These are phyloP conservation scores for Begonia fuchsioides DNA, from an alignment of 306 rosid species.

Conservation along the genomic window DNA sequence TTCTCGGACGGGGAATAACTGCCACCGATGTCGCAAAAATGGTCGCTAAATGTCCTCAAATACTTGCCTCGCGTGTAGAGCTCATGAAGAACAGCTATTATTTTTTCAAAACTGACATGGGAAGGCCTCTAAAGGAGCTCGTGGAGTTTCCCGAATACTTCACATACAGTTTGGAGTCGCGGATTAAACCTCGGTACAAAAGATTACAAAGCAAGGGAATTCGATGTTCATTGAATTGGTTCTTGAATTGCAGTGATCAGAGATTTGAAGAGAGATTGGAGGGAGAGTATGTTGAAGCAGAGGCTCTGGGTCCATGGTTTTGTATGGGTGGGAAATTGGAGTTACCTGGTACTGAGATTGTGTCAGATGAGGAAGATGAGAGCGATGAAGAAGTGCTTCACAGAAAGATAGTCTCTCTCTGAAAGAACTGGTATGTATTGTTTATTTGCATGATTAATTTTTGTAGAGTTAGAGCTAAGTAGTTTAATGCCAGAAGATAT, in stretches of 20 bases:
- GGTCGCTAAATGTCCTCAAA: slow-evolving; percentile 70
- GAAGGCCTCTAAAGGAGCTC: slow-evolving; percentile 65
- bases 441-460: no score
- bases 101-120: slow-evolving; percentile 83
- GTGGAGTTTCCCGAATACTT: slow-evolving; percentile 82
- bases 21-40: slow-evolving; percentile 53
- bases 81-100: slow-evolving; percentile 78
- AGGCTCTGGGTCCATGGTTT: slow-evolving; percentile 58
- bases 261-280: slow-evolving; percentile 91
- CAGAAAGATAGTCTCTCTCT: slow-evolving; percentile 54
- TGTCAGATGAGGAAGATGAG: slow-evolving; percentile 80
- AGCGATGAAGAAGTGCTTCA: slow-evolving; percentile 64
- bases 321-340: slow-evolving; percentile 77
- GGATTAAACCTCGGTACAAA: slow-evolving; percentile 78
- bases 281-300: slow-evolving; percentile 70
- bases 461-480: no score
- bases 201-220: slow-evolving; percentile 62
- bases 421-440: background rate
- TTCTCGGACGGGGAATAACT: slow-evolving; percentile 43
- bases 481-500: no score
- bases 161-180: slow-evolving; percentile 82
- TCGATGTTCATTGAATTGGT: slow-evolving; percentile 68
- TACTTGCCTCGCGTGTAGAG: slow-evolving; percentile 46
- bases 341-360: slow-evolving; percentile 46
- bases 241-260: slow-evolving; percentile 79